phyloP scores from a whole-genome alignment of 495 filamentous ascomycete species.

The Geoglossum glabrum region DNA sequence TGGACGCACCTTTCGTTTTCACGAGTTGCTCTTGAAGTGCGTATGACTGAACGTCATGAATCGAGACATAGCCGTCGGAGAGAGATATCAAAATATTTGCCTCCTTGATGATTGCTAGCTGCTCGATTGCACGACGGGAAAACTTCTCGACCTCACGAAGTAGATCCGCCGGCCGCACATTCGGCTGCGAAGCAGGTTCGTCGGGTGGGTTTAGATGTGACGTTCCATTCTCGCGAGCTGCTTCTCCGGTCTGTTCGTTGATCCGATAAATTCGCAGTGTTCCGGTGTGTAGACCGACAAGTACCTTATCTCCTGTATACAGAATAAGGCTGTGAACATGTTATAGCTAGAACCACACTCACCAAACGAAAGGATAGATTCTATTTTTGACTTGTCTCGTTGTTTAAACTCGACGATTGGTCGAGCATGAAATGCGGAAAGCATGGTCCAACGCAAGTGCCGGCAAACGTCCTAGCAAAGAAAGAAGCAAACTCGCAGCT shows the following conservation, averaged over 20 bases:
- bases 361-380: slow-evolving; percentile 83
- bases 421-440: slow-evolving; percentile 92
- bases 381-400: slow-evolving; percentile 88
- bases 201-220: slow-evolving; percentile 9
- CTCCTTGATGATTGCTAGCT: slow-evolving; percentile 88
- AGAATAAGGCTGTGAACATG: background rate
- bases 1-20: slow-evolving; percentile 69
- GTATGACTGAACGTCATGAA: slow-evolving; percentile 76
- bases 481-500: background rate
- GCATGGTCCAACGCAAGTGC: slow-evolving; percentile 38
- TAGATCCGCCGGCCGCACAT: slow-evolving; percentile 34
- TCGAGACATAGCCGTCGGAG: slow-evolving; percentile 66
- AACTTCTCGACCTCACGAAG: slow-evolving; percentile 87
- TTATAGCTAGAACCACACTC: slow-evolving; percentile 7
- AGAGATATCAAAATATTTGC: slow-evolving; percentile 76
- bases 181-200: slow-evolving; percentile 14
- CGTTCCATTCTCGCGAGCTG: slow-evolving; percentile 9
- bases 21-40: slow-evolving; percentile 56
- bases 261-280: slow-evolving; percentile 79
- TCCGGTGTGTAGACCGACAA: slow-evolving; percentile 80
- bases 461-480: background rate
- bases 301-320: slow-evolving; percentile 59
- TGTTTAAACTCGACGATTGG: slow-evolving; percentile 90
- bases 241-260: slow-evolving; percentile 32
- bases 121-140: slow-evolving; percentile 68